These are phyloP conservation scores for Hydnomerulius pinastri DNA, from an alignment of 768 basidiomycete genomes.

Conservation along the genomic window DNA sequence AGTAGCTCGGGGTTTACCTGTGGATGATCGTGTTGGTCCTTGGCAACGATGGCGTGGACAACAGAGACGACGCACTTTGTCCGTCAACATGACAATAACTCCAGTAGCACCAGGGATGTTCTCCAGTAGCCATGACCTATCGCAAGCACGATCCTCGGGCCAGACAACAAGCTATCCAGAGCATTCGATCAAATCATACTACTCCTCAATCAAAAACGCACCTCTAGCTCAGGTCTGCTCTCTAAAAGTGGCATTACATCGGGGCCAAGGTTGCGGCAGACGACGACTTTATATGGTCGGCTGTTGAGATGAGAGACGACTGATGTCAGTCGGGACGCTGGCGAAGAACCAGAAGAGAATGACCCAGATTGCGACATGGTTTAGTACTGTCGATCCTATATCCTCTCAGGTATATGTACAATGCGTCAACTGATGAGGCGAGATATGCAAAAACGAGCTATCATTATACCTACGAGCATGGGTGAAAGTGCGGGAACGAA, in stretches of 20 bases:
- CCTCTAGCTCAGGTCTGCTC: conserved; percentile 55
- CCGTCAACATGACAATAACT: conserved; percentile 63
- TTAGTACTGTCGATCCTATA: not conserved
- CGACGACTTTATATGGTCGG: conserved; percentile 46
- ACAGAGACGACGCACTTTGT: conserved; percentile 53
- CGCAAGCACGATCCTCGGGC: conserved; percentile 56
- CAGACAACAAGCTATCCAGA: conserved; percentile 46
- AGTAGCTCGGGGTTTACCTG: conserved; percentile 73
- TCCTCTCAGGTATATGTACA: not conserved
- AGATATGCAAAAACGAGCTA: not conserved
- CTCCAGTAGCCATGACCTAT: conserved; percentile 71
- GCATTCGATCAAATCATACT: not conserved
- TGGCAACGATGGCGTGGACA: not conserved
- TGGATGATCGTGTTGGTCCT: not conserved
- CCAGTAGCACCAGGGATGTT: conserved; percentile 70
- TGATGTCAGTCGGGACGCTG: conserved; percentile 27
- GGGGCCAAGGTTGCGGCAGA: conserved; percentile 61
- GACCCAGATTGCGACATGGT: conserved; percentile 31
- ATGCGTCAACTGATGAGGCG: not conserved
- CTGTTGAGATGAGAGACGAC: conserved; percentile 24
- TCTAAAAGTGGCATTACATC: conserved; percentile 61
- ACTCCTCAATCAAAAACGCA: conserved; percentile 24
- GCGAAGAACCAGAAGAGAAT: conserved; percentile 11
- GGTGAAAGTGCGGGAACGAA: no score
- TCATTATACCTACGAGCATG: not conserved